phyloP scores from a whole-genome alignment of 2,329 filamentous ascomycete species.

The Penicillium sp. region DNA sequence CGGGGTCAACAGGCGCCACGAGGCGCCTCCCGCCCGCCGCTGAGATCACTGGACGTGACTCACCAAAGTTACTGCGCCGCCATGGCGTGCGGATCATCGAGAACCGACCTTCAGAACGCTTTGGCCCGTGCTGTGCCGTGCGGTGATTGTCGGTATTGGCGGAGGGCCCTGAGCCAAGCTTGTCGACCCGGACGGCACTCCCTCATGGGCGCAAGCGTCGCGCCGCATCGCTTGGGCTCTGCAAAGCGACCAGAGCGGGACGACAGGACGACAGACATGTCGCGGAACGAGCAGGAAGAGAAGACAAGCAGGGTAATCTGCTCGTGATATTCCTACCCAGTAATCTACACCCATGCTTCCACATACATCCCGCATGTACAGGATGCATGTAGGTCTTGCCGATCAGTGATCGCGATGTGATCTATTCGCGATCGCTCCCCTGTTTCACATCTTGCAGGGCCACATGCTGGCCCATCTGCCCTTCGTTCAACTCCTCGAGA shows the following conservation, averaged over 20 bases:
- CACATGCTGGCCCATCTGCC: constrained; percentile 2
- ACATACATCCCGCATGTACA: too few species aligned
- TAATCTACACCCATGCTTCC: background rate
- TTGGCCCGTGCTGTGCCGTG: constrained; percentile 3
- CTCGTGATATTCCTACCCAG: background rate
- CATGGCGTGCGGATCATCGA: constrained; percentile 18
- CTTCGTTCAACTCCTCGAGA: background rate
- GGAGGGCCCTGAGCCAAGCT: too few species aligned
- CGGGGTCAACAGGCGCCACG: constrained; percentile 7
- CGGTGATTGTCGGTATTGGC: background rate
- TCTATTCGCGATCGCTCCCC: background rate
- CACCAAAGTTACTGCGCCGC: constrained; percentile 4
- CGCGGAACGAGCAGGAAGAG: too few species aligned
- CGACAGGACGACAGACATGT: too few species aligned
- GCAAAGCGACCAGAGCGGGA: too few species aligned
- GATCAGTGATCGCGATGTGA: constrained; percentile 5
- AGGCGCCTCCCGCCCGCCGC: constrained; percentile 19
- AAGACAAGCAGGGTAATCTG: background rate
- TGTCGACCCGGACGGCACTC: too few species aligned
- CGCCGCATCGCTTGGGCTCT: too few species aligned
- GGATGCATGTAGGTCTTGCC: background rate
- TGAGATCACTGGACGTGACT: constrained; percentile 17
- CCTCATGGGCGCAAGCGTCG: too few species aligned
- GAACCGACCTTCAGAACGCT: constrained; percentile 7
- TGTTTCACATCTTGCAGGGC: background rate